phyloP scores from a whole-genome alignment of 2,329 filamentous ascomycete species.

The Lasiodiplodia hormozganensis region DNA sequence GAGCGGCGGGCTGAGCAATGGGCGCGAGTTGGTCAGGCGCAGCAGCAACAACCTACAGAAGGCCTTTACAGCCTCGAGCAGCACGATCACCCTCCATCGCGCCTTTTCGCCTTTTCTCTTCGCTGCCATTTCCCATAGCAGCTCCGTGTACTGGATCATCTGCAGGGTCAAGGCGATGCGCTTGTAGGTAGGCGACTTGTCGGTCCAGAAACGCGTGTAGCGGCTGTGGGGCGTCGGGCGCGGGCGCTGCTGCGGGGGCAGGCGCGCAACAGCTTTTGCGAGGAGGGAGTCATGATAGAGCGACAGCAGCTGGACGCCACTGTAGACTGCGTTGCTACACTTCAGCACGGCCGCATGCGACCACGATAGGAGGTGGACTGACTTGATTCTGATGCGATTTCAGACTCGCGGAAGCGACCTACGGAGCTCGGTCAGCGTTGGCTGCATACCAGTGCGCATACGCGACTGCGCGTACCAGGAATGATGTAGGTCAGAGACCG shows the following conservation, averaged over 20 bases:
- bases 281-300: conserved; percentile 93
- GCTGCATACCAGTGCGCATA: background rate
- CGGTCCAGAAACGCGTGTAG: conserved; percentile 70
- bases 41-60: conserved; percentile 81
- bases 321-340: conserved; percentile 67
- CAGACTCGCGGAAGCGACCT: conserved; percentile 88
- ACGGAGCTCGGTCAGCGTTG: conserved; percentile 8
- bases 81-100: conserved; percentile 85
- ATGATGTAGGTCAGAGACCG: conserved; percentile 96
- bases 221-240: conserved; percentile 65
- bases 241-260: conserved; percentile 60
- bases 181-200: conserved; percentile 73
- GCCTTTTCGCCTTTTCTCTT: conserved; percentile 82
- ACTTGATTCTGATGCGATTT: conserved; percentile 90
- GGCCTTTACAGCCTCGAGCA: conserved; percentile 87
- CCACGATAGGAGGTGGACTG: conserved; percentile 40
- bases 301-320: conserved; percentile 85
- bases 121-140: conserved; percentile 97
- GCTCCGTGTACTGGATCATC: conserved; percentile 91
- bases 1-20: conserved; percentile 81
- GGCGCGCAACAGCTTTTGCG: conserved; percentile 65
- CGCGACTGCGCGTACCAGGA: conserved; percentile 65
- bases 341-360: conserved; percentile 34
- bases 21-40: conserved; percentile 81
- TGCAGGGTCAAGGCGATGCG: conserved; percentile 83